A percentile compares a stretch with the other conserved stretches of the same genome.
phyloP scores from a whole-genome alignment of 1,284 basidiomycete species.

The Gymnopus androsaceus region DNA sequence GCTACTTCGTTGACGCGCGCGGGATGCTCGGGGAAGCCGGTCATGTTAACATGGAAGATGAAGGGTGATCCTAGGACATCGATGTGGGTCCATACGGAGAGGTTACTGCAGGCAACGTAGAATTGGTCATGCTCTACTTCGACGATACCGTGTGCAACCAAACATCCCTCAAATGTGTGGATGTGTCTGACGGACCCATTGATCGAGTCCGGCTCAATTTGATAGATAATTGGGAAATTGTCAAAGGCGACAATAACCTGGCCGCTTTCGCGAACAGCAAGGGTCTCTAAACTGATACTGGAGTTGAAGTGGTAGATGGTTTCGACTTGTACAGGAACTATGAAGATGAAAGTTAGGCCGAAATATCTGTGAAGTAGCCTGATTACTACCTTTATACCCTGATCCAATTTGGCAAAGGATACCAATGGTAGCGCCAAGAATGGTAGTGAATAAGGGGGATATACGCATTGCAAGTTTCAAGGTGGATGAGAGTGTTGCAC shows the following conservation, averaged over 20 bases:
- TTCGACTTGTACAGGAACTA: neutral
- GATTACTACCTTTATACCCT: too few relatives aligned
- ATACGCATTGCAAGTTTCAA: too few relatives aligned
- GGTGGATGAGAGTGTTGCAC: too few relatives aligned
- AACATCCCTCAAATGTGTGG: neutral
- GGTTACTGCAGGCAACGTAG: neutral
- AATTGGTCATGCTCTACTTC: slow-evolving; percentile 2
- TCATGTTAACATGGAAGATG: slow-evolving; percentile 5
- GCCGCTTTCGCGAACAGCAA: neutral
- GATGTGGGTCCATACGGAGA: slow-evolving; percentile 1
- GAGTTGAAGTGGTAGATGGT: neutral
- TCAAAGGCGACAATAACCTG: slow-evolving; percentile 3
- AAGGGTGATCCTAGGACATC: neutral
- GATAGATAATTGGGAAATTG: neutral
- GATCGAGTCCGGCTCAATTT: slow-evolving; percentile 3
- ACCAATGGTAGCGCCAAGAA: too few relatives aligned
- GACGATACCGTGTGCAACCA: neutral
- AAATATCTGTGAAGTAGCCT: too few relatives aligned
- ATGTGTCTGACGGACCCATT: neutral
- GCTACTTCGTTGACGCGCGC: neutral
- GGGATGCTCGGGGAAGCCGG: neutral
- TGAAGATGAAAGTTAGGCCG: too few relatives aligned
- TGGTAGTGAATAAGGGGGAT: too few relatives aligned
- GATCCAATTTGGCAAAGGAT: too few relatives aligned
- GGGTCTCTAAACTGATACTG: neutral